Conservation (phyloP, 2,329 filamentous ascomycete genomes). For the Apiospora pterosperma region DNA sequence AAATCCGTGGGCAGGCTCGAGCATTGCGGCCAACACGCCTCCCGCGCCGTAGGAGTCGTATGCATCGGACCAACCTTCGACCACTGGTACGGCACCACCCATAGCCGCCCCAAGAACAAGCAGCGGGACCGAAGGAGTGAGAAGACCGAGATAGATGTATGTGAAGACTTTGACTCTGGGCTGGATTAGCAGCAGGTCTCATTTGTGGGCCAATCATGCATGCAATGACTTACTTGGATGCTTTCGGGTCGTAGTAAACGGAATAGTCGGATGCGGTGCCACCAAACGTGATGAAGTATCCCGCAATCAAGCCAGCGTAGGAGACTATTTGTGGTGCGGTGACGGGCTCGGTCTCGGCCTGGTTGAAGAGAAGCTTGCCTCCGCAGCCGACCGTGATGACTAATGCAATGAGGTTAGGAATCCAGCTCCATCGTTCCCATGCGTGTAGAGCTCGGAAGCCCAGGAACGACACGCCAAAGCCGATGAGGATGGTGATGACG, state of each 20-base stretch:
- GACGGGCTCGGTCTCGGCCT: conserved; percentile 13
- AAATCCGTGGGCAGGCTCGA: conserved; percentile 25
- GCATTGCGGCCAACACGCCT: conserved; percentile 20
- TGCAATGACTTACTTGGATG: conserved; percentile 31
- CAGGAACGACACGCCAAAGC: conserved; percentile 51
- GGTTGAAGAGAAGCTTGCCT: conserved; percentile 39
- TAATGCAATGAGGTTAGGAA: conserved; percentile 50
- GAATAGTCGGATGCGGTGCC: conserved; percentile 55
- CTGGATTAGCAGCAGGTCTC: conserved; percentile 7
- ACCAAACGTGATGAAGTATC: conserved; percentile 53
- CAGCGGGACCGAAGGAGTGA: conserved; percentile 45
- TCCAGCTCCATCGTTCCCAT: conserved; percentile 55
- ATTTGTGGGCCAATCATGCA: background rate
- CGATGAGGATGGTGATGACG: conserved; percentile 50
- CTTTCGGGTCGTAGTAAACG: conserved; percentile 49
- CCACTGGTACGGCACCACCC: conserved; percentile 18
- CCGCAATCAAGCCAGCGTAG: conserved; percentile 45
- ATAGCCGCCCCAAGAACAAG: conserved; percentile 35
- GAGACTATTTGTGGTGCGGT: conserved; percentile 31
- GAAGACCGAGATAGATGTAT: conserved; percentile 50
- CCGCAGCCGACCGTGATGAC: conserved; percentile 51
- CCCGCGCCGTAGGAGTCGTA: conserved; percentile 19
- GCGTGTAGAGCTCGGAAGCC: conserved; percentile 52
- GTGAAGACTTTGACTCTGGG: conserved; percentile 36
- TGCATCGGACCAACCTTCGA: conserved; percentile 17